A percentile compares a stretch with the other conserved stretches of the same genome.
These are phyloP conservation scores for Didymella segeticola DNA, from an alignment of 2,329 filamentous ascomycete genomes.

Conservation along the genomic window DNA sequence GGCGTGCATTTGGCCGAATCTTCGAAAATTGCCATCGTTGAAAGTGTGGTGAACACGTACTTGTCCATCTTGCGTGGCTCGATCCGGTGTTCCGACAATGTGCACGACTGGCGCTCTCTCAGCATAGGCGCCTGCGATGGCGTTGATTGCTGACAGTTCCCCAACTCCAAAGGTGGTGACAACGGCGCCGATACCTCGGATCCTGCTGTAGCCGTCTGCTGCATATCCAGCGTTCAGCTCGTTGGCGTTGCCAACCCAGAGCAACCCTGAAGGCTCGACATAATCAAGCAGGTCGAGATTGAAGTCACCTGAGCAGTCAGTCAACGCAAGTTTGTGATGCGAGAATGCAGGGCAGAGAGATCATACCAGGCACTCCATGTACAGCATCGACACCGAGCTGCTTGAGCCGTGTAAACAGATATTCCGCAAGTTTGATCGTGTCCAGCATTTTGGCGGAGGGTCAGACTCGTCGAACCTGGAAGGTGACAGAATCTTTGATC, in stretches of 20 bases:
- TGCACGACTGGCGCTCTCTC: constrained; percentile 73
- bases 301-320: constrained; percentile 29
- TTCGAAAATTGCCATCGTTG: constrained; percentile 62
- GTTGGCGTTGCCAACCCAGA: constrained; percentile 59
- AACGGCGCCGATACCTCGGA: constrained; percentile 68
- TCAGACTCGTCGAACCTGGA: no score
- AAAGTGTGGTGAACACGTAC: constrained; percentile 70
- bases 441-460: constrained; percentile 4
- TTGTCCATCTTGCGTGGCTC: constrained; percentile 53
- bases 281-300: constrained; percentile 45
- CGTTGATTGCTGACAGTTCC: constrained; percentile 73
- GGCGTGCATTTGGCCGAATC: constrained; percentile 59
- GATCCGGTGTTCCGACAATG: constrained; percentile 61
- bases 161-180: constrained; percentile 79
- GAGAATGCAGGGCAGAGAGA: background rate
- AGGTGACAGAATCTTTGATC: no score
- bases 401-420: constrained; percentile 34
- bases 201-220: constrained; percentile 62
- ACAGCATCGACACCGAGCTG: constrained; percentile 50
- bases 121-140: constrained; percentile 74
- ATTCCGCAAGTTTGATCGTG: constrained; percentile 33
- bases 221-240: constrained; percentile 63
- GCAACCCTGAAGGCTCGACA: constrained; percentile 44
- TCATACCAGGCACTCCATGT: constrained; percentile 50
- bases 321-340: background rate